phyloP scores from a whole-genome alignment of 1,139 yeast species.

The Kodamaea fungicola region DNA sequence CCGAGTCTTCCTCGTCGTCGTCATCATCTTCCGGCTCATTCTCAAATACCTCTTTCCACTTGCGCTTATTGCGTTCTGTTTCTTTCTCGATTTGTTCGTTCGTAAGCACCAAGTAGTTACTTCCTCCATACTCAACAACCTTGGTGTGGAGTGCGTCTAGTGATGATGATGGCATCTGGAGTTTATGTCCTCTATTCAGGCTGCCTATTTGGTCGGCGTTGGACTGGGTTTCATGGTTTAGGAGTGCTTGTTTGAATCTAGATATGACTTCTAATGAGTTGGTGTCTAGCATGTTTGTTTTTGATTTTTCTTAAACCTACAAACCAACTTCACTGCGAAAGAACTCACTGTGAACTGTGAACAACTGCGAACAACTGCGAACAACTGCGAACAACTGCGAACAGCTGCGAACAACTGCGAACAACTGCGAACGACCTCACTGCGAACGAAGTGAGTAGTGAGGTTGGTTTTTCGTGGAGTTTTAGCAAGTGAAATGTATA shows the following conservation, averaged over 20 bases:
- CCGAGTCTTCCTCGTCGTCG: conserved; percentile 21
- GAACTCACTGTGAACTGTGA: no score
- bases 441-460: no score
- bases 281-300: conserved; percentile 32
- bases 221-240: conserved; percentile 13
- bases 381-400: no score
- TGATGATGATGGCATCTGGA: conserved; percentile 17
- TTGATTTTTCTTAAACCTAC: no score
- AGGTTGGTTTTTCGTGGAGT: no score
- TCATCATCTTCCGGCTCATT: conserved; percentile 9
- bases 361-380: no score
- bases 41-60: conserved; percentile 33
- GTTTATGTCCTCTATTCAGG: conserved; percentile 37
- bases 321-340: no score
- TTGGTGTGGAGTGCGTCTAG: conserved; percentile 27
- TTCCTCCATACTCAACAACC: conserved; percentile 42
- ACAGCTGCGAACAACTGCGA: no score
- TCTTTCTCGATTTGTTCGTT: conserved; percentile 32
- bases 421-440: no score
- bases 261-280: conserved; percentile 39
- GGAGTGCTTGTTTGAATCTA: conserved; percentile 38
- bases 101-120: conserved; percentile 36
- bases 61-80: conserved; percentile 30
- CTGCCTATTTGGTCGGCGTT: conserved; percentile 11
- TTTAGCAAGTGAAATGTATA: no score